Conservation (phyloP, 371 early-diverging fungal species). For the Mucor plumbeus region DNA sequence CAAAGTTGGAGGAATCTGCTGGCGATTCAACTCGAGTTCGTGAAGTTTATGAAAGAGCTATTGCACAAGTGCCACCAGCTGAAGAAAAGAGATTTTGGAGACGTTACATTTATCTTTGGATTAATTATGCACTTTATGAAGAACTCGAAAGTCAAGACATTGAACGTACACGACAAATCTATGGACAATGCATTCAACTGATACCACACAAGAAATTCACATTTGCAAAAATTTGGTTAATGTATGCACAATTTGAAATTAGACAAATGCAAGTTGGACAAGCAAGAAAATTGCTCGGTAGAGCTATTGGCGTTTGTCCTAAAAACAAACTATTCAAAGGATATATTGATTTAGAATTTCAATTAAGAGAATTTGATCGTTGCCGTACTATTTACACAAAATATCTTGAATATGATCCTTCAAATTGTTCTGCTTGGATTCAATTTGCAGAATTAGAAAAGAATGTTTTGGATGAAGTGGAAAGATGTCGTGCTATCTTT, state of each 20-base stretch:
- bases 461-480: slow-evolving; percentile 81
- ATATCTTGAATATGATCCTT: slow-evolving; percentile 84
- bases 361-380: slow-evolving; percentile 94
- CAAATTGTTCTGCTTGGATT: slow-evolving; percentile 92
- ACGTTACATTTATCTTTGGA: slow-evolving; percentile 98
- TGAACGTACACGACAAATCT: slow-evolving; percentile 87
- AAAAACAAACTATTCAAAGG: slow-evolving; percentile 89
- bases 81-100: slow-evolving; percentile 95
- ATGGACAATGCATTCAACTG: slow-evolving; percentile 79
- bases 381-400: slow-evolving; percentile 88
- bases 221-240: slow-evolving; percentile 96
- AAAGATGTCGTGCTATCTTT: slow-evolving; percentile 87
- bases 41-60: slow-evolving; percentile 96
- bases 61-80: slow-evolving; percentile 86
- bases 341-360: slow-evolving; percentile 95
- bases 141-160: slow-evolving; percentile 85
- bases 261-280: slow-evolving; percentile 74
- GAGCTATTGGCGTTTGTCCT: slow-evolving; percentile 84
- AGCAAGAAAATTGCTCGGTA: slow-evolving; percentile 88
- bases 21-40: slow-evolving; percentile 79
- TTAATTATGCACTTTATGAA: slow-evolving; percentile 95
- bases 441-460: slow-evolving; percentile 92
- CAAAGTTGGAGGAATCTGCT: slow-evolving; percentile 83
- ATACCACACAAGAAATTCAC: slow-evolving; percentile 95
- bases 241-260: slow-evolving; percentile 91